A percentile compares a stretch with the other conserved stretches of the same genome.
phyloP scores from a whole-genome alignment of 2,329 filamentous ascomycete genomes.

The Aspergillus costaricaensis region DNA sequence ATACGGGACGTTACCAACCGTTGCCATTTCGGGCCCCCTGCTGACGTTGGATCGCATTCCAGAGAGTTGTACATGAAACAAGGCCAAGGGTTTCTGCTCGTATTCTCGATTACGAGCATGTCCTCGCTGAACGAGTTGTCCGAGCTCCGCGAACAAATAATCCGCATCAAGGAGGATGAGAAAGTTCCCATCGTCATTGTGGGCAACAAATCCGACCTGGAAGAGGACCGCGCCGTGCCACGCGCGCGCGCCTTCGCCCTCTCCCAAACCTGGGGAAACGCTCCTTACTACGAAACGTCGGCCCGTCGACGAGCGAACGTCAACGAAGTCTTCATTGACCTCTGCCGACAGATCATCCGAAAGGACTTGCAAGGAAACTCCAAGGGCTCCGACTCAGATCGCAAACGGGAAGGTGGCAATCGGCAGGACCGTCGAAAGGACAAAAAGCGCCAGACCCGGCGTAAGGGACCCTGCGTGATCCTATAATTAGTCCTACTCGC shows the following conservation, averaged over 20 bases:
- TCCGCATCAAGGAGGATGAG: slow-evolving; percentile 86
- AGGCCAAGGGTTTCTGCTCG: slow-evolving; percentile 85
- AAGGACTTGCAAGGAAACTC: slow-evolving; percentile 57
- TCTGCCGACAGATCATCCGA: slow-evolving; percentile 79
- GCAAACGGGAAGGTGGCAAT: slow-evolving; percentile 39
- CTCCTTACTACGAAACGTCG: slow-evolving; percentile 88
- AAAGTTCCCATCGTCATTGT: slow-evolving; percentile 86
- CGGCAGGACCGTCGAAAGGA: slow-evolving; percentile 39
- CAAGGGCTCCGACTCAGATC: slow-evolving; percentile 28
- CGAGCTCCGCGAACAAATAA: slow-evolving; percentile 83
- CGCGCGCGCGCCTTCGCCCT: slow-evolving; percentile 78
- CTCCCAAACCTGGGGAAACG: slow-evolving; percentile 82
- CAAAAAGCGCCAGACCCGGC: slow-evolving; percentile 31
- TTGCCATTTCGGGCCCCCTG: neutral
- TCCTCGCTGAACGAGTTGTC: slow-evolving; percentile 81
- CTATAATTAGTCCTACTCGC: slow-evolving; percentile 26
- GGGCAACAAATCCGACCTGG: slow-evolving; percentile 87
- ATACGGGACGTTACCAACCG: neutral
- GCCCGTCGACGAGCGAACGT: slow-evolving; percentile 82
- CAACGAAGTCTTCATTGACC: slow-evolving; percentile 83
- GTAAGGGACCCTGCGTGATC: slow-evolving; percentile 43
- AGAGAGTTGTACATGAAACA: slow-evolving; percentile 91
- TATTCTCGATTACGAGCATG: slow-evolving; percentile 85
- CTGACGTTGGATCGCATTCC: slow-evolving; percentile 18
- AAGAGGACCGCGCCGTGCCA: slow-evolving; percentile 78